A percentile compares a stretch with the other conserved stretches of the same genome.
These are phyloP conservation scores for Balakata baccata DNA, from an alignment of 345 rosid species.

Conservation along the genomic window DNA sequence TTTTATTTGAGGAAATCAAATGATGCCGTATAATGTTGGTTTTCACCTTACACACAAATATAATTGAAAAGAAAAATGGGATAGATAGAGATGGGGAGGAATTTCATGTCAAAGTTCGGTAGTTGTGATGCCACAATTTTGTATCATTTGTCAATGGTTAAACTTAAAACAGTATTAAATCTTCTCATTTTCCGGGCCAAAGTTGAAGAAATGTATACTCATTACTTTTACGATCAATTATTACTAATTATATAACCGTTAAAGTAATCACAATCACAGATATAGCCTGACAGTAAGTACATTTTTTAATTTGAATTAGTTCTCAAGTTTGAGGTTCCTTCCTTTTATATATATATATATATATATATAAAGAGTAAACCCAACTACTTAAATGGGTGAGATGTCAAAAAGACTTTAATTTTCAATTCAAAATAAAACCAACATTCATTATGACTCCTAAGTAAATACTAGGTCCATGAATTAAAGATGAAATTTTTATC, in stretches of 20 bases:
- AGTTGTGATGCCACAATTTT: background rate
- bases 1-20: too few species aligned
- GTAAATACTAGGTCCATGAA: too few species aligned
- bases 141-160: too few species aligned
- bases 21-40: background rate
- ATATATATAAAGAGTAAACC: too few species aligned
- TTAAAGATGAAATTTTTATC: too few species aligned
- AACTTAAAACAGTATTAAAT: background rate
- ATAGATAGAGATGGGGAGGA: background rate
- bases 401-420: background rate
- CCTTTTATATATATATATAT: too few species aligned
- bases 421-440: too few species aligned
- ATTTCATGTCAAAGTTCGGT: constrained; percentile 2
- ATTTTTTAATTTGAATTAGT: too few species aligned
- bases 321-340: too few species aligned
- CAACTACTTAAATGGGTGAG: background rate
- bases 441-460: too few species aligned
- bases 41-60: background rate
- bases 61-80: too few species aligned
- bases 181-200: background rate
- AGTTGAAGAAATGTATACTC: background rate
- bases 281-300: too few species aligned
- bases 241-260: background rate
- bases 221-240: background rate
- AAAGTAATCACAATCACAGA: constrained; percentile 2